These are phyloP conservation scores for Ogataea pignaliae DNA, from an alignment of 805 yeast species.

Conservation along the genomic window DNA sequence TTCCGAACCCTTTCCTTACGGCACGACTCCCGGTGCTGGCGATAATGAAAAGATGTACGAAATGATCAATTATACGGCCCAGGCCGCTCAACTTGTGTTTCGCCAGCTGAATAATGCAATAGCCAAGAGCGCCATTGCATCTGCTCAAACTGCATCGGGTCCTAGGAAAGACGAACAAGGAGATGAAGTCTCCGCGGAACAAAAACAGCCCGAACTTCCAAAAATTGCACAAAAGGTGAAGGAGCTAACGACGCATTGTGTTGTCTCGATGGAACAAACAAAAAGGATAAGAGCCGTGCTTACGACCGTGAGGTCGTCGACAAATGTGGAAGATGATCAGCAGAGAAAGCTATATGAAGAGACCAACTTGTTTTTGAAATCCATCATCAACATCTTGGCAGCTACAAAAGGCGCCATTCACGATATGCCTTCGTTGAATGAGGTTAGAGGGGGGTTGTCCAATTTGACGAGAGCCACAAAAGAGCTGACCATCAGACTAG, in stretches of 20 bases:
- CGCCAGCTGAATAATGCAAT: constrained; percentile 68
- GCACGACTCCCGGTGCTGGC: constrained; percentile 7
- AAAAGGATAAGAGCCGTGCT: constrained; percentile 57
- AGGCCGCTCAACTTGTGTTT: constrained; percentile 70
- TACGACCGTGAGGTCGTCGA: constrained; percentile 37
- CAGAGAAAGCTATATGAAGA: constrained; percentile 79
- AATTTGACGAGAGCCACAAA: constrained; percentile 83
- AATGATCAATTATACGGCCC: constrained; percentile 26
- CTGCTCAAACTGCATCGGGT: constrained; percentile 34
- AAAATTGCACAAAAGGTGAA: constrained; percentile 59
- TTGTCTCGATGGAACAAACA: constrained; percentile 78
- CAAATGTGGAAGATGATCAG: constrained; percentile 36
- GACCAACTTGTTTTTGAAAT: constrained; percentile 73
- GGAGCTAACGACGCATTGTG: constrained; percentile 74
- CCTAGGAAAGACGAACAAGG: constrained; percentile 25
- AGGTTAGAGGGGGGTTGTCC: constrained; percentile 74
- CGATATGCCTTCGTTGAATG: constrained; percentile 76
- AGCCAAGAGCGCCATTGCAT: constrained; percentile 55
- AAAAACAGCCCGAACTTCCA: constrained; percentile 5
- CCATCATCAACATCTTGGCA: constrained; percentile 78
- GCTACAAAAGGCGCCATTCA: constrained; percentile 78
- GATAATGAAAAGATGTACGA: constrained; percentile 29
- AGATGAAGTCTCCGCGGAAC: background rate
- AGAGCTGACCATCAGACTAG: constrained; percentile 84
- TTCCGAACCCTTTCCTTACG: constrained; percentile 3